Base-by-base conservation (phyloP, 352 stramenopile genomes). In the Blastocystis sp. region DNA sequence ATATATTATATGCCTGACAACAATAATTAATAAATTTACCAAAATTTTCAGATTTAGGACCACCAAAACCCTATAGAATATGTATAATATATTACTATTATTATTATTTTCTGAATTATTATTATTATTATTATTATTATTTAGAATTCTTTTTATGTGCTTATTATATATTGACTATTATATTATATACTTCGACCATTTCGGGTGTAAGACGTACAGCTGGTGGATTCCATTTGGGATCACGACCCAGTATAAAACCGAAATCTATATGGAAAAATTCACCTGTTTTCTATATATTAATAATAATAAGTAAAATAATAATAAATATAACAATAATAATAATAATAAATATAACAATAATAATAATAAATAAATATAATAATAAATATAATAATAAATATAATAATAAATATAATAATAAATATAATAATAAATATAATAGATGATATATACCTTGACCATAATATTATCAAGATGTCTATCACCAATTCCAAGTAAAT, bases 261-360 rank as follows among this genome's bases (percentile, higher is more conserved):
- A 96, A 97, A 73, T 94, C 91, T 70, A 99, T 97, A 69, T 99
- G 92, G 73, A 99, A 97, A 36, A 99, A 77, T 65, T 94, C 79
- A 13, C 92, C 92, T 13, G 41, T 52, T 58, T 80, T 76, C 1
- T 80, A 77, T 48, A 82, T 84, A 23, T 52, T 4, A 62, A n/a
- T n/a, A n/a, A n/a, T n/a, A n/a, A n/a, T n/a, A n/a, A n/a, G n/a
- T n/a, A n/a, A n/a, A n/a, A n/a, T n/a, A n/a, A n/a, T n/a, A n/a
- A n/a, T n/a, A n/a, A n/a, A n/a, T n/a, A n/a, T n/a, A n/a, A n/a
- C n/a, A n/a, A n/a, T n/a, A n/a, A n/a, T n/a, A n/a, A n/a, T n/a
- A n/a, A n/a, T n/a, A n/a, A n/a, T n/a, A n/a, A n/a, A n/a, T n/a
- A n/a, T n/a, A n/a, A n/a, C n/a, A n/a, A n/a, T n/a, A n/a, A n/a